A percentile compares a stretch with the other conserved stretches of the same genome.
Conservation (phyloP, 2,329 filamentous ascomycete genomes). For the Fragosphaeria purpurea region DNA sequence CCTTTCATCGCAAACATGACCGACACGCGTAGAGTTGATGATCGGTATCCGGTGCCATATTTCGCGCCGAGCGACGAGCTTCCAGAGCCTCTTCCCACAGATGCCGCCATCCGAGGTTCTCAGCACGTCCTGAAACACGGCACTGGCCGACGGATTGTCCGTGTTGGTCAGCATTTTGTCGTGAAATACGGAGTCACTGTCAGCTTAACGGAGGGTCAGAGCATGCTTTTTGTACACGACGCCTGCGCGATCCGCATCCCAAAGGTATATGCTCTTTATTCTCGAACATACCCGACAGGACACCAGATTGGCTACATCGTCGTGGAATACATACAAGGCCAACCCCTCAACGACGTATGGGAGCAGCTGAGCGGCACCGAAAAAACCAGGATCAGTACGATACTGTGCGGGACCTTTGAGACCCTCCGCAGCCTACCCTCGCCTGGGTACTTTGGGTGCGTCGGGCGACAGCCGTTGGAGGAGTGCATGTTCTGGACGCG, state of each 20-base stretch:
- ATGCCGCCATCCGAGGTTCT: neutral
- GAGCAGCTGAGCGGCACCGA: neutral
- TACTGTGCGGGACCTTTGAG: neutral
- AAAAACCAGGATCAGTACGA: neutral
- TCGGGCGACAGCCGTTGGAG: neutral
- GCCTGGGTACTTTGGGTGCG: neutral
- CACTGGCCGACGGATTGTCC: neutral
- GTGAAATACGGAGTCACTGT: neutral
- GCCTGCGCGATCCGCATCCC: neutral
- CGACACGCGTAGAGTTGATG: neutral
- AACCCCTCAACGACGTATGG: neutral
- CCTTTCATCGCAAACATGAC: neutral
- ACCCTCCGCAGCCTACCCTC: neutral
- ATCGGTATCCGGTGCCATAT: neutral
- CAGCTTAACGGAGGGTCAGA: neutral
- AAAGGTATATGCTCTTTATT: neutral
- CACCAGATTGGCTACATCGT: neutral
- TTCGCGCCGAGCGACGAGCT: neutral
- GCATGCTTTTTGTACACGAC: neutral
- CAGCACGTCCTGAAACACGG: neutral
- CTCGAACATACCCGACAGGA: neutral
- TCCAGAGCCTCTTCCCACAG: neutral
- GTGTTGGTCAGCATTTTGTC: neutral
- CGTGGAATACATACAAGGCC: neutral
- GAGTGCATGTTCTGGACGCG: slow-evolving; percentile 1